phyloP scores from a whole-genome alignment of 139 green algal species.

The Marvania coccoides region DNA sequence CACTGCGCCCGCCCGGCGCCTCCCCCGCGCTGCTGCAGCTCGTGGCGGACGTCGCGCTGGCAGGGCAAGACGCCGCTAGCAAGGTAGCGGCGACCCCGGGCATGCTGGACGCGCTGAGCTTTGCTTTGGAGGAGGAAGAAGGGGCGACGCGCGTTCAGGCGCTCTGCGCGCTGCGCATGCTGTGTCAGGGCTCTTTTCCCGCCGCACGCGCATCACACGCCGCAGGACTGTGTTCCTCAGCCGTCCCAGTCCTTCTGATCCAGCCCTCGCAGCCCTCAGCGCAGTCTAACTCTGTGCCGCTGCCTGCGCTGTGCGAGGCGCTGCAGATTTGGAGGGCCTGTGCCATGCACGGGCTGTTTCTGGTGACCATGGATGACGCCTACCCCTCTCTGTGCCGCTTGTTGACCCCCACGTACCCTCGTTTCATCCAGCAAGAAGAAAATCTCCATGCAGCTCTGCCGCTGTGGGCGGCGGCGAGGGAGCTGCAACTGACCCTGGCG shows the following conservation, averaged over 20 bases:
- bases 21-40: constrained; percentile 28
- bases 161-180: constrained; percentile 22
- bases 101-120: constrained; percentile 16
- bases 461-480: constrained; percentile 11
- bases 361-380: constrained; percentile 29
- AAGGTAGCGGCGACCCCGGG: constrained; percentile 24
- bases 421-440: neutral
- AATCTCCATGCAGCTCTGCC: constrained; percentile 1
- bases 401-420: neutral
- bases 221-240: constrained; percentile 10
- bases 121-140: neutral
- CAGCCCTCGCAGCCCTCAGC: neutral
- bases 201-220: constrained; percentile 18
- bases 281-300: neutral
- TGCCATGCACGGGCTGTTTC: constrained; percentile 31
- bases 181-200: constrained; percentile 28
- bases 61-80: constrained; percentile 26
- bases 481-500: constrained; percentile 22
- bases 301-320: constrained; percentile 25
- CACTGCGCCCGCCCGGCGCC: neutral
- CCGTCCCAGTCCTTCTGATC: constrained; percentile 13
- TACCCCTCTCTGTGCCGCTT: constrained; percentile 22
- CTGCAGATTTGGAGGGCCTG: constrained; percentile 42
- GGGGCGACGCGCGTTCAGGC: neutral
- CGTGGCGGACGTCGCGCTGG: constrained; percentile 23